Evolutionary conservation across 2,329 filamentous ascomycete genomes (phyloP), one percentile per base, ranked within the genome.

Genomic region (Fusarium buxicola): DNA sequence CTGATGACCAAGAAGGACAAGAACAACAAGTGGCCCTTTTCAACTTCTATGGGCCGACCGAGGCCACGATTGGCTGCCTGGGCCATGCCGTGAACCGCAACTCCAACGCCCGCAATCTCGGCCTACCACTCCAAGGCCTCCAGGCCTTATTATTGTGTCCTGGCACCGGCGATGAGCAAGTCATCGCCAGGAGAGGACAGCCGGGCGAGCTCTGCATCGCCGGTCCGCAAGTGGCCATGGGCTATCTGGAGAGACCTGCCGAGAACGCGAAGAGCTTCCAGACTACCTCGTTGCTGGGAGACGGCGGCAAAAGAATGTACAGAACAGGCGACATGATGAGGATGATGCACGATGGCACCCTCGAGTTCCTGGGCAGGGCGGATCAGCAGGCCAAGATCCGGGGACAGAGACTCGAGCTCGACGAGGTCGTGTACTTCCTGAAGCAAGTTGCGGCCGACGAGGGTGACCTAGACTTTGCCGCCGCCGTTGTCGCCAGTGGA

Each of bases 351-450:
- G 59, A 63, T 0, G 60, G 60, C 0, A 27, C 60, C 1, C 39
- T 63, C 1, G 60, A 63, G 44, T 63, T 63, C 3, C 9, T 63
- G 6, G 60, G 60, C 0, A 50, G 59, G 10, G 31, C 43, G 0
- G 60, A 63, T 15, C 59, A 63, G 3, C 59, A 63, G 16, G 53
- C 60, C 13, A 63, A 63, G 35, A 63, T 63, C 8, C 47, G 60
- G 2, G 60, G 60, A 2, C 60, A 63, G 10, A 32, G 60, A 16
- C 55, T 63, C 2, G 60, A 63, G 9, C 4, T 63, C 0, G 59
- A 49, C 24, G 60, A 63, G 11, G 54, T 63, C 2, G 54, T 49
- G 2, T 55, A 34, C 2, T 63, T 60, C 16, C 16, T 63, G 6
- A 63, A 49, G 2, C 28, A 55, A 13, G 43, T 27, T 2, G 11